Percentiles rank a stretch among this genome's conserved stretches.
These are phyloP conservation scores for Protomyces gravidus DNA, from an alignment of 1,139 yeast species.

Conservation along the genomic window DNA sequence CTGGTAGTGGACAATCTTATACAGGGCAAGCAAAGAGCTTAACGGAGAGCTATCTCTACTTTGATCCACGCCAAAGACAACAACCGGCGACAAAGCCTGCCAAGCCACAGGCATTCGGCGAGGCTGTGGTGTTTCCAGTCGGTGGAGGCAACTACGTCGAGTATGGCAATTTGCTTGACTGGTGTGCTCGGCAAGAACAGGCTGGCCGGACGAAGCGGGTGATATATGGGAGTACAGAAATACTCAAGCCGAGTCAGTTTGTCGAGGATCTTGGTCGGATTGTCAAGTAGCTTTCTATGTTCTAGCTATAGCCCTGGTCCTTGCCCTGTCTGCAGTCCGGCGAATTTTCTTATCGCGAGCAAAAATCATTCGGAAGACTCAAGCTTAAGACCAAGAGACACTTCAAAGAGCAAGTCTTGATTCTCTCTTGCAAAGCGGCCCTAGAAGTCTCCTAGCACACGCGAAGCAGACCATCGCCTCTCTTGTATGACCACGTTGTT, in stretches of 20 bases:
- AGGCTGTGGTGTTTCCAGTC: slow-evolving; percentile 81
- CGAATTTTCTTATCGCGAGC: background rate
- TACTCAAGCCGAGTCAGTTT: slow-evolving; percentile 72
- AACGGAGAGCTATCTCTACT: slow-evolving; percentile 85
- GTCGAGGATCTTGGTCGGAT: slow-evolving; percentile 59
- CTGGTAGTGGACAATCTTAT: slow-evolving; percentile 8
- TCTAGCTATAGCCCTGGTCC: background rate
- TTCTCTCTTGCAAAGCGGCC: no score
- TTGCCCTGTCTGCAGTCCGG: background rate
- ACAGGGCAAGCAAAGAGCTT: slow-evolving; percentile 13
- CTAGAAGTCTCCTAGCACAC: background rate
- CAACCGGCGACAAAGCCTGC: slow-evolving; percentile 5
- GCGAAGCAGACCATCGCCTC: background rate
- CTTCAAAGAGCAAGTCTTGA: background rate
- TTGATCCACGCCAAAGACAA: slow-evolving; percentile 87
- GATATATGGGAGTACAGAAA: slow-evolving; percentile 81
- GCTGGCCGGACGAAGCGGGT: slow-evolving; percentile 45
- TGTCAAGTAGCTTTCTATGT: background rate
- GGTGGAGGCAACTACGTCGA: slow-evolving; percentile 97
- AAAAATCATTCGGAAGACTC: no score
- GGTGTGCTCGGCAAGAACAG: slow-evolving; percentile 48
- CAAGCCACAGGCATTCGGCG: slow-evolving; percentile 72
- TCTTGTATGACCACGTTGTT: background rate
- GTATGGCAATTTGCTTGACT: slow-evolving; percentile 88
- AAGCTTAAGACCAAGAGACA: background rate